These are phyloP conservation scores for Penicillium tannophilum DNA, from an alignment of 495 filamentous ascomycete species.

Conservation along the genomic window DNA sequence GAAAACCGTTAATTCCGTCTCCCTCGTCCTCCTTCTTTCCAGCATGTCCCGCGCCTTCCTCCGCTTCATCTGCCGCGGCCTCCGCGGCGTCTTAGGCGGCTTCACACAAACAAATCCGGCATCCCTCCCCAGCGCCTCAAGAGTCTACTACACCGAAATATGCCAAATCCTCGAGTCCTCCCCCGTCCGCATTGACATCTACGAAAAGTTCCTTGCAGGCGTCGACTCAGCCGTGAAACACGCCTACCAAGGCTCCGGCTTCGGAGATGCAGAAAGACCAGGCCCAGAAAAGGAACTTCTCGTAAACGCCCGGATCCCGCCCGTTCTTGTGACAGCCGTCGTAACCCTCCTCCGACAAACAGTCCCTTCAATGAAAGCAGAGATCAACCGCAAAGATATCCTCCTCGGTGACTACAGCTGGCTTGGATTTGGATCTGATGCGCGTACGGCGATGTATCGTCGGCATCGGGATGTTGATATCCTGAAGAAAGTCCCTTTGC, in stretches of 20 bases:
- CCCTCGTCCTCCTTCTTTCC: constrained; percentile 70
- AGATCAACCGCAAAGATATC: constrained; percentile 52
- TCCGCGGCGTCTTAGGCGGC: constrained; percentile 48
- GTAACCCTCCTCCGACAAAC: constrained; percentile 46
- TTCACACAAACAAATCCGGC: constrained; percentile 32
- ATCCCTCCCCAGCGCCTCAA: constrained; percentile 37
- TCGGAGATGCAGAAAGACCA: constrained; percentile 49
- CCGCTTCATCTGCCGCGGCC: constrained; percentile 64
- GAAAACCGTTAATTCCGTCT: constrained; percentile 54
- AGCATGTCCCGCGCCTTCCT: constrained; percentile 74
- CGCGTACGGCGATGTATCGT: constrained; percentile 39
- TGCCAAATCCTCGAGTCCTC: constrained; percentile 44
- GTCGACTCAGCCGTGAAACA: constrained; percentile 50
- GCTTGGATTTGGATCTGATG: constrained; percentile 50
- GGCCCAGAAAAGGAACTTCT: constrained; percentile 52
- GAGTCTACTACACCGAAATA: constrained; percentile 44
- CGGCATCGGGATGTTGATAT: constrained; percentile 44
- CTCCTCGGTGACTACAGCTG: constrained; percentile 52
- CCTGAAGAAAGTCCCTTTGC: constrained; percentile 45
- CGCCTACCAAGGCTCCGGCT: constrained; percentile 48
- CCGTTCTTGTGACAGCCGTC: constrained; percentile 45
- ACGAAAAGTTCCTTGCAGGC: constrained; percentile 52
- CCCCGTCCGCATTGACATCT: constrained; percentile 46
- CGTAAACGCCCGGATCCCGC: constrained; percentile 46
- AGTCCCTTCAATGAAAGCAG: constrained; percentile 38